Evolutionary conservation across 2,329 filamentous ascomycete species (phyloP), one percentile per base, ranked within the genome.

Genomic region (Claviceps maximensis): DNA sequence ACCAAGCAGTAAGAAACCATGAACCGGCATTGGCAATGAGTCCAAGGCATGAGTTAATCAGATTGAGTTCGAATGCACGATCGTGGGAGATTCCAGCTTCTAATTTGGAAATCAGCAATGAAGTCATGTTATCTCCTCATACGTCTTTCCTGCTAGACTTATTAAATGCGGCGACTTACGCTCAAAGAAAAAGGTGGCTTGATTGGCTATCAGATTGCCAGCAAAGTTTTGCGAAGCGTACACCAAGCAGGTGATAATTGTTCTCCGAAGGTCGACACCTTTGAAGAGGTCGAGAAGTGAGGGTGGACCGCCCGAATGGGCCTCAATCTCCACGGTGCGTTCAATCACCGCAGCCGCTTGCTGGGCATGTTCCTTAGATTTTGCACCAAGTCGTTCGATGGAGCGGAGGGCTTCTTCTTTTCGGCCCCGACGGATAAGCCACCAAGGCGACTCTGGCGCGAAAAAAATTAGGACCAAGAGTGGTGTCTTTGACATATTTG

Each of bases 161-260:
- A 7, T 3, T 33, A 29, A 2, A 17, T 8, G n/a, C 13, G 21
- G 8, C 25, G 52, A 63, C 61, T 59, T 47, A 65, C 63, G 65
- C 55, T 72, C 62, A 50, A 82, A 82, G 66, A 82, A 82, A 64
- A 76, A 82, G 49, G 77, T 76, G 4, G 78, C 77, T 61, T 82
- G 78, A 62, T 82, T 81, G 60, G 78, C 78, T 57, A 82, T 81
- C 44, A 81, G 61, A 61, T 81, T 82, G 61, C 79, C 78, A 1
- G 78, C 76, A 48, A 82, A 67, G 60, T 81, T 80, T 65, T 81
- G 78, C 21, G 78, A 72, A 1, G 75, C 75, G 64, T 80, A 81
- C 8, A 80, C 73, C 70, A 72, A 66, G 60, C 75, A 79, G 4
- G 76, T 74, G 55, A 81, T 80, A 50, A 72, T 62, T 2, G 78